Evolutionary conservation across 371 early-diverging fungal species (phyloP).

Genomic region (Furculomyces boomerangus): DNA sequence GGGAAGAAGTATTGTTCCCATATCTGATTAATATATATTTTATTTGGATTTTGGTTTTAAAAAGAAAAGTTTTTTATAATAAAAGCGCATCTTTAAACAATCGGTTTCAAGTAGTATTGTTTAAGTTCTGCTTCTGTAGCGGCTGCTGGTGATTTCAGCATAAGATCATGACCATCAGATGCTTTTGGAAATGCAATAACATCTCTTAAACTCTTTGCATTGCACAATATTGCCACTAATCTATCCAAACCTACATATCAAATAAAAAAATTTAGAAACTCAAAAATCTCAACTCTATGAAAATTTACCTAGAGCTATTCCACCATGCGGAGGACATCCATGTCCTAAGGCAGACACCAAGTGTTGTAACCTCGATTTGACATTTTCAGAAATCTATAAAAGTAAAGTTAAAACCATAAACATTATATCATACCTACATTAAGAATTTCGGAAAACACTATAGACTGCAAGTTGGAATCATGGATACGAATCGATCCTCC

Average conservation of each 20-base stretch:
- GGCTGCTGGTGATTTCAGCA: constrained; percentile 55
- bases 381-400: constrained; percentile 15
- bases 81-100: no score
- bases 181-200: constrained; percentile 90
- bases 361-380: constrained; percentile 55
- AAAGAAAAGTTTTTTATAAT: constrained; percentile 1
- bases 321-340: constrained; percentile 88
- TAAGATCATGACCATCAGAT: constrained; percentile 59
- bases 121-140: constrained; percentile 38
- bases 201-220: constrained; percentile 57
- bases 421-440: constrained; percentile 17
- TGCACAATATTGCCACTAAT: constrained; percentile 56
- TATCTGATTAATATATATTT: no score
- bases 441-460: constrained; percentile 50
- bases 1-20: not conserved
- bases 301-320: constrained; percentile 54
- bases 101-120: constrained; percentile 40
- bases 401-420: not conserved
- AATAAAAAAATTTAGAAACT: not conserved
- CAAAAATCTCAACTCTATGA: not conserved
- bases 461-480: constrained; percentile 50
- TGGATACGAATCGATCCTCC: constrained; percentile 86
- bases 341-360: constrained; percentile 58
- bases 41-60: not conserved
- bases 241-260: constrained; percentile 49